These are phyloP conservation scores for Talaromyces liani DNA, from an alignment of 495 filamentous ascomycete genomes.

Conservation along the genomic window DNA sequence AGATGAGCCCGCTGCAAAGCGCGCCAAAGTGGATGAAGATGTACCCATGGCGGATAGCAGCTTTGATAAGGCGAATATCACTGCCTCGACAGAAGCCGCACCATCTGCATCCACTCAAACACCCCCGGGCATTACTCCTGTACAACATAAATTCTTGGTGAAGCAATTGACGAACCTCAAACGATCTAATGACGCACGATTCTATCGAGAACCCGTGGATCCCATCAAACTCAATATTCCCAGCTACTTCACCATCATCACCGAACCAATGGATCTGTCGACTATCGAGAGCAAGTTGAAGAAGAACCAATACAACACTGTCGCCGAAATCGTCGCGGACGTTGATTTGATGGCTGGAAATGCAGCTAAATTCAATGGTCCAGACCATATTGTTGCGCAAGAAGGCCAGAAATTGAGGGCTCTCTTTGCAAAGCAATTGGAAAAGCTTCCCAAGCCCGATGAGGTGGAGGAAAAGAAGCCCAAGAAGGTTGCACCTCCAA, in stretches of 20 bases:
- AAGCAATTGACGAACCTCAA: constrained; percentile 61
- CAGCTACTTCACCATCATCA: constrained; percentile 62
- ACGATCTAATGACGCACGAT: constrained; percentile 65
- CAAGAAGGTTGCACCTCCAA: constrained; percentile 41
- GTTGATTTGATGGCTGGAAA: constrained; percentile 71
- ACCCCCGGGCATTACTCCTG: constrained; percentile 32
- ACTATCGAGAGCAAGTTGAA: constrained; percentile 78
- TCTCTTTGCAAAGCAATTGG: constrained; percentile 54
- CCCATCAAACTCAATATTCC: constrained; percentile 58
- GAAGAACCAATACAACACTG: constrained; percentile 51
- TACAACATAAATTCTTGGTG: constrained; percentile 49
- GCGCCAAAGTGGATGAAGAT: constrained; percentile 56
- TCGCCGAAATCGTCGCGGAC: constrained; percentile 63
- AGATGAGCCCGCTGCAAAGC: constrained; percentile 73
- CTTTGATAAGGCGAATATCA: neutral
- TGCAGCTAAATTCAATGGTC: constrained; percentile 72
- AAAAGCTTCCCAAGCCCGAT: constrained; percentile 38
- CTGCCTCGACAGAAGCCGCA: neutral
- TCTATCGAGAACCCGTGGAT: constrained; percentile 73
- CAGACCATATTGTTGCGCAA: constrained; percentile 59
- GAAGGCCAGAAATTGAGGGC: constrained; percentile 53
- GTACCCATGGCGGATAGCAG: constrained; percentile 6
- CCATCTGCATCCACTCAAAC: neutral
- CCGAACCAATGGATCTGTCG: constrained; percentile 72
- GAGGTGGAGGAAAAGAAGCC: constrained; percentile 55